Base-by-base conservation (phyloP, 1,284 basidiomycete species). In the Prillingera fragicola region DNA sequence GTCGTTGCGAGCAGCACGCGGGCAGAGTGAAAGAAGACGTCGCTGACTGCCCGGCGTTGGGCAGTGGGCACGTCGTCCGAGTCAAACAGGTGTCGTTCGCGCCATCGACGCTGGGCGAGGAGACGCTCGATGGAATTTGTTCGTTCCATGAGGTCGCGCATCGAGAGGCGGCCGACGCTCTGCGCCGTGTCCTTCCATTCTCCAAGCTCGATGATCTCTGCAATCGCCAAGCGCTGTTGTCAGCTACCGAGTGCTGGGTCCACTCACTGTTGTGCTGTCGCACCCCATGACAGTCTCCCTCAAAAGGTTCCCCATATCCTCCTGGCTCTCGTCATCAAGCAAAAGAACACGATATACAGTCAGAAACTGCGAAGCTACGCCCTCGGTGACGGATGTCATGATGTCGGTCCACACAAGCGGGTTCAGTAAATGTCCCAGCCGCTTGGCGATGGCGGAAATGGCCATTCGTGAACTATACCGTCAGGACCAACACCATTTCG, bases 331-430 rank as follows among this genome's bases (percentile, higher is more conserved):
- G 14, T 42, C 50, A 14, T 63, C 64, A 62, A 82, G 85, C 33
- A 87, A 71, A 12, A 69, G 64, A 25, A 25, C 18, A 5, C 77
- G 73, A 58, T 85, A 82, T 25, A 76, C 72, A 1, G 63, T 38
- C 21, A 83, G 64, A 62, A 87, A 80, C 29, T 72, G 67, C 8
- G 85, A 84, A 3, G 71, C 59, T 50, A 75, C 60, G 52, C 78
- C 73, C 19, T 78, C 79, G 7, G 84, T 85, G 32, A 85, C 77
- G 1, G 81, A 79, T 6, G 83, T 83, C 32, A 87, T 74, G 29
- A 87, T 84, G 65, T 88, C 85, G 59, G 85, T 86, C 85, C 85
- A 87, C 50, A 88, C 81, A 29, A 84, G 80, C 19, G 84, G 83
- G 64, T 84, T 84, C 66, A 87, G 77, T 55, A 87, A 45, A 8